These are phyloP conservation scores for Camelina neglecta DNA, from an alignment of 345 rosid species.

Conservation along the genomic window DNA sequence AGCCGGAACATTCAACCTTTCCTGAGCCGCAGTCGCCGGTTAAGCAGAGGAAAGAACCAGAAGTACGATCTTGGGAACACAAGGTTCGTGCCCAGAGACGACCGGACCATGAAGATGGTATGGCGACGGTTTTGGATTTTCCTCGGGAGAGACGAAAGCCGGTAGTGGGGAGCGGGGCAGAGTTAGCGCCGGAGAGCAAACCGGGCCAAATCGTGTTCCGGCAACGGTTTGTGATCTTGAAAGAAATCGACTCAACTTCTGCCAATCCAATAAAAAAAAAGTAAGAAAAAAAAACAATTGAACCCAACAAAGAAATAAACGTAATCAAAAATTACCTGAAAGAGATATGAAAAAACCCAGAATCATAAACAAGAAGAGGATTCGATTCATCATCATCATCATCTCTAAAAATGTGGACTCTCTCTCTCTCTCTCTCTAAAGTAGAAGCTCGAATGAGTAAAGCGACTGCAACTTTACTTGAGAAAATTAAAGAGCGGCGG, in stretches of 20 bases:
- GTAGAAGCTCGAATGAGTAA: neutral
- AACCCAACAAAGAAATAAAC: too few species aligned
- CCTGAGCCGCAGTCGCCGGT: constrained; percentile 91
- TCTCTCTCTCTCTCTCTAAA: neutral
- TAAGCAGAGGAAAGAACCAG: constrained; percentile 61
- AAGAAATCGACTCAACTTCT: constrained; percentile 56
- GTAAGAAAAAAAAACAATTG: too few species aligned
- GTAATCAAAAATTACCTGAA: constrained; percentile 46
- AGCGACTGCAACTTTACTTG: constrained; percentile 36
- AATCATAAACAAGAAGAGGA: constrained; percentile 31
- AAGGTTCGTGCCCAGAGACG: constrained; percentile 83
- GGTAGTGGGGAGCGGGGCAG: constrained; percentile 72
- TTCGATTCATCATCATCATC: constrained; percentile 57
- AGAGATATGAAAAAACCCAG: constrained; percentile 36
- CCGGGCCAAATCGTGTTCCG: constrained; percentile 86
- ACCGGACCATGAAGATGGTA: constrained; percentile 83
- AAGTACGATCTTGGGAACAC: constrained; percentile 50
- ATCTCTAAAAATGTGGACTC: neutral
- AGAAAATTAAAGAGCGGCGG: too few species aligned
- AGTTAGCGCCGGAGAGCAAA: constrained; percentile 75
- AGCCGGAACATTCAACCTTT: constrained; percentile 63
- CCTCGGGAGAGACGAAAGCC: constrained; percentile 71
- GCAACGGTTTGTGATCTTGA: constrained; percentile 78
- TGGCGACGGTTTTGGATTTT: constrained; percentile 56
- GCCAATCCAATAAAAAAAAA: neutral